A percentile compares a stretch with the other conserved stretches of the same genome.
phyloP scores from a whole-genome alignment of 2,329 filamentous ascomycete species.

The Blastomyces parvus region DNA sequence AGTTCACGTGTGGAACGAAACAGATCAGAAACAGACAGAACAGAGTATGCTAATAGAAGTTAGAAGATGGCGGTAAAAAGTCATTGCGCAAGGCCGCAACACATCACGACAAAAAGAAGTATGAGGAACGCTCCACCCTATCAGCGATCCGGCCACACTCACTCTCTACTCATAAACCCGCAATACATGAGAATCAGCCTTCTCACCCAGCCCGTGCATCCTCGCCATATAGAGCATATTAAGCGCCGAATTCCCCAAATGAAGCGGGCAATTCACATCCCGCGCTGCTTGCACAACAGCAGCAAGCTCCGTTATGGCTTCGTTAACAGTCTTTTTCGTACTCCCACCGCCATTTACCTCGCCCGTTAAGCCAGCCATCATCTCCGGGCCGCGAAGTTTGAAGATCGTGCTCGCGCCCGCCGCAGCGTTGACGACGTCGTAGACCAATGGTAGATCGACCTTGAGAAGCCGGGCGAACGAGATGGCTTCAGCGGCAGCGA shows the following conservation, averaged over 20 bases:
- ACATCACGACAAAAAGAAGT: neutral
- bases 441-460: slow-evolving; percentile 38
- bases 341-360: slow-evolving; percentile 21
- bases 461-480: slow-evolving; percentile 39
- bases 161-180: slow-evolving; percentile 22
- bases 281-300: slow-evolving; percentile 36
- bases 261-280: slow-evolving; percentile 30
- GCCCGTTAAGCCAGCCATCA: slow-evolving; percentile 25
- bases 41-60: neutral
- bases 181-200: slow-evolving; percentile 27
- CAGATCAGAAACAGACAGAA: neutral
- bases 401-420: slow-evolving; percentile 41
- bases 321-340: slow-evolving; percentile 30
- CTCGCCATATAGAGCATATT: slow-evolving; percentile 27
- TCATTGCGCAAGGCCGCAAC: neutral
- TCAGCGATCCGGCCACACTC: neutral
- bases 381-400: slow-evolving; percentile 30
- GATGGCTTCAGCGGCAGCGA: slow-evolving; percentile 41
- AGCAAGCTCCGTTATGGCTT: slow-evolving; percentile 31
- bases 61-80: neutral
- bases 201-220: slow-evolving; percentile 24
- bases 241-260: slow-evolving; percentile 31
- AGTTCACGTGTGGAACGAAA: neutral
- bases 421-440: slow-evolving; percentile 39
- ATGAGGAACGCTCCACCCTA: neutral